Base-by-base conservation (phyloP, 176 grass and related monocot genomes). In the Olyra latifolia region DNA sequence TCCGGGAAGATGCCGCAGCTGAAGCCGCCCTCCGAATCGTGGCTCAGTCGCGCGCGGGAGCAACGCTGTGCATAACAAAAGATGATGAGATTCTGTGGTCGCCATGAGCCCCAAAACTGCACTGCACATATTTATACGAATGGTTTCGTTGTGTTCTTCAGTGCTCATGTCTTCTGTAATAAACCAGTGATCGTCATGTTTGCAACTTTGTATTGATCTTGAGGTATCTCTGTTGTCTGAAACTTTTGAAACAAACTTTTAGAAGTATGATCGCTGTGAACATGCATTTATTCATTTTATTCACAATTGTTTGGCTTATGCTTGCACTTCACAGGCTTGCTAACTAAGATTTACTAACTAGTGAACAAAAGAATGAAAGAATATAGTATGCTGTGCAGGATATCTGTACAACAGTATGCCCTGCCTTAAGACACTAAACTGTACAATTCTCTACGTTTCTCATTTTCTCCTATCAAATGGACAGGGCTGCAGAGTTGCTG, bases 1-100 rank as follows among this genome's bases (percentile, higher is more conserved):
- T 68, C 77, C 16, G 75, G 49, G 27, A 83, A 75, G 75, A 70
- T 94, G 75, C 94, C 91, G 49, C 85, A 85, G 75, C 61, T 97
- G 66, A 69, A 61, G 56, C 72, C 85, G 27, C 94, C 87, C 30
- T 89, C 82, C 38, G 87, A 89, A 44, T 89, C 87, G n/a, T 85
- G 87, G 87, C 77, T 85, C 71, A 27, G 38, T 25, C 43, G 84
- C 85, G 14, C 62, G 92, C 48, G 63, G 62, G n/a, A 80, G 70
- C 69, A 55, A 29, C 35, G 48, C 57, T 8, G 48, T 71, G 4
- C 84, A 68, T 44, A 90, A 43, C 54, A 87, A 19, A 79, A 83
- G 61, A 64, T 91, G 88, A 87, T 6, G 74, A 62, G 2, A 10
- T 14, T 5, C 3, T 52, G 30, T 67, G 15, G 23, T 63, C 45